A percentile compares a stretch with the other conserved stretches of the same genome.
Evolutionary conservation across 148 eudicot genomes (phyloP).

Genomic region (Fallopia convolvulus): DNA sequence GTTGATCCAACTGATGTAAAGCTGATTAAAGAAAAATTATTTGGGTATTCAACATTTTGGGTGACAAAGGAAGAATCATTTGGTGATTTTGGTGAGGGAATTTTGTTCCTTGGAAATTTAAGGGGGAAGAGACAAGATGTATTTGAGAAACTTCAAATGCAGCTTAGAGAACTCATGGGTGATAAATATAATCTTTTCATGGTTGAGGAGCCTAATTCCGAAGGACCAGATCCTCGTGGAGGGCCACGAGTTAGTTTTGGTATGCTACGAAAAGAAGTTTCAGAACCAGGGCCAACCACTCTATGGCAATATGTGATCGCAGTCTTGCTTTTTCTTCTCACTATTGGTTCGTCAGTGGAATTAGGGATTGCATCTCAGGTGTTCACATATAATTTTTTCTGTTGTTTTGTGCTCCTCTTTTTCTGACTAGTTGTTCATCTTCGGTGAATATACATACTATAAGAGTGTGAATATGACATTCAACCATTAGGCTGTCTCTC

Average conservation of each 20-base stretch:
- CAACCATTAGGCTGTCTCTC: not conserved
- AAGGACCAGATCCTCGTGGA: constrained; percentile 93
- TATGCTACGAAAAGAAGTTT: constrained; percentile 92
- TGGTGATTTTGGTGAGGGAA: constrained; percentile 96
- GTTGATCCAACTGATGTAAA: constrained; percentile 93
- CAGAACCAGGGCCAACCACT: constrained; percentile 89
- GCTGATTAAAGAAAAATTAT: constrained; percentile 76
- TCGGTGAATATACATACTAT: not conserved
- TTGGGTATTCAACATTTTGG: constrained; percentile 98
- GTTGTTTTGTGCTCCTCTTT: not conserved
- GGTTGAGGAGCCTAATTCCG: constrained; percentile 98
- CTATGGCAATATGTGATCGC: constrained; percentile 99
- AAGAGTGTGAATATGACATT: not conserved
- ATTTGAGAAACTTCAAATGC: constrained; percentile 81
- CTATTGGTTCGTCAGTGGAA: constrained; percentile 96
- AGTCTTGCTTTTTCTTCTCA: constrained; percentile 73
- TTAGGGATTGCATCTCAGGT: constrained; percentile 99
- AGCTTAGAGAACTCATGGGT: constrained; percentile 70
- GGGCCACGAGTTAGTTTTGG: constrained; percentile 99
- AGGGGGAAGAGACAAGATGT: constrained; percentile 85
- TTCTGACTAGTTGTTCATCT: not conserved
- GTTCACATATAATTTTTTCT: not conserved
- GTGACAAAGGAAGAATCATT: constrained; percentile 95
- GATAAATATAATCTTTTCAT: constrained; percentile 89
- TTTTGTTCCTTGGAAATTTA: constrained; percentile 91